A percentile compares a stretch with the other conserved stretches of the same genome.
These are phyloP conservation scores for Globisporangium solare DNA, from an alignment of 352 stramenopile species.

Conservation along the genomic window DNA sequence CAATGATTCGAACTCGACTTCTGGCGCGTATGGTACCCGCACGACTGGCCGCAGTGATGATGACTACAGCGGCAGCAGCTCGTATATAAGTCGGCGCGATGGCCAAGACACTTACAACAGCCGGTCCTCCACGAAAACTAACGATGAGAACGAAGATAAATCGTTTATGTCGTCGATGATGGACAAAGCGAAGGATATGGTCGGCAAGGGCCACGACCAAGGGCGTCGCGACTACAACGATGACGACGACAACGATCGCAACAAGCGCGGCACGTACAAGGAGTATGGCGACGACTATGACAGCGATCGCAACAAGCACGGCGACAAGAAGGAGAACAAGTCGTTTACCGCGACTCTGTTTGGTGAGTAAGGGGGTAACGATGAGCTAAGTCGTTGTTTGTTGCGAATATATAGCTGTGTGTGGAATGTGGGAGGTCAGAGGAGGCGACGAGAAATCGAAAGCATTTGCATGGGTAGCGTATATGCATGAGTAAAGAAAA, in stretches of 20 bases:
- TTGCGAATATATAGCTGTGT: no score
- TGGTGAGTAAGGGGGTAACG: neutral
- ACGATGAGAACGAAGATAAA: constrained; percentile 4
- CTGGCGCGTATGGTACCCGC: neutral
- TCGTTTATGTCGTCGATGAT: constrained; percentile 5
- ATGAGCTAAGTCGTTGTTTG: no score
- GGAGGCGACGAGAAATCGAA: no score
- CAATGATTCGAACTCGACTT: no score
- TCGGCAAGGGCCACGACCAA: neutral
- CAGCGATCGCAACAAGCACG: neutral
- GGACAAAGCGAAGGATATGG: constrained; percentile 6
- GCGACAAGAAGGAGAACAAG: neutral
- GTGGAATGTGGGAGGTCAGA: no score
- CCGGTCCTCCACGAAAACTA: neutral
- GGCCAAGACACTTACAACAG: no score
- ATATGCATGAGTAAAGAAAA: no score
- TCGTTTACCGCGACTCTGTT: constrained; percentile 8
- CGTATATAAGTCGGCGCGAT: no score
- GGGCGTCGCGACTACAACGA: neutral
- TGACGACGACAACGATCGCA: constrained; percentile 1
- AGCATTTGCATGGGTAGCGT: no score
- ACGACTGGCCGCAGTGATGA: no score
- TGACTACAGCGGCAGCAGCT: neutral
- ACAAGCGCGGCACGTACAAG: neutral
- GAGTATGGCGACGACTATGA: constrained; percentile 1